These are phyloP conservation scores for Fulvia fulva DNA, from an alignment of 2,329 filamentous ascomycete species.

Conservation along the genomic window DNA sequence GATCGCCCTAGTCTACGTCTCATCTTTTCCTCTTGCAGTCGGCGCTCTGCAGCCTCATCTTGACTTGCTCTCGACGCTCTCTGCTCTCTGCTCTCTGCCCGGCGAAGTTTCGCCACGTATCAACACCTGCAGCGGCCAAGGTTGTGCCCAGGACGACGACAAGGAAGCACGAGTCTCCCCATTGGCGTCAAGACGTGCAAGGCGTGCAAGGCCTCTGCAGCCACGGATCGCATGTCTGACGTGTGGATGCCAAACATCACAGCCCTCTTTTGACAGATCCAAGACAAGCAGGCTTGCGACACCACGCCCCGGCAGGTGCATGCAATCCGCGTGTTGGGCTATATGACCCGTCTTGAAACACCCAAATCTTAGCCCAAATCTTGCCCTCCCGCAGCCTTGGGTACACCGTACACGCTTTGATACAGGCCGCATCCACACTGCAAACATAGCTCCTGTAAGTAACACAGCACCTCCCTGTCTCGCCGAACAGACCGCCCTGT, in stretches of 20 bases:
- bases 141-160: slow-evolving; percentile 12
- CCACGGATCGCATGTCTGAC: slow-evolving; percentile 5
- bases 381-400: not conserved
- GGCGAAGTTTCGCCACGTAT: slow-evolving; percentile 10
- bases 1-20: too few relatives aligned
- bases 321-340: slow-evolving; percentile 3
- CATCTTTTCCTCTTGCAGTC: not conserved
- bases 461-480: slow-evolving; percentile 25
- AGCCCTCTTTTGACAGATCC: slow-evolving; percentile 11
- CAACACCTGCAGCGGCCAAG: slow-evolving; percentile 9
- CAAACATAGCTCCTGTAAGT: slow-evolving; percentile 17
- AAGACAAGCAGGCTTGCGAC: slow-evolving; percentile 5
- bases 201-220: too few relatives aligned
- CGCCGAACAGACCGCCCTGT: slow-evolving; percentile 16
- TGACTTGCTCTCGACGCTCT: not conserved
- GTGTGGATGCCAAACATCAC: slow-evolving; percentile 12
- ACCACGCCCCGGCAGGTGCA: slow-evolving; percentile 8
- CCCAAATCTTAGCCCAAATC: not conserved
- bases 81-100: too few relatives aligned
- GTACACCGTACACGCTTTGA: slow-evolving; percentile 9
- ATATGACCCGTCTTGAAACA: slow-evolving; percentile 12
- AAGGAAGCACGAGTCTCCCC: slow-evolving; percentile 3
- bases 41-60: not conserved
- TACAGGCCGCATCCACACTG: slow-evolving; percentile 15
- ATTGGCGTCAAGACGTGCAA: not conserved